Evolutionary conservation across 306 rosid species (phyloP).

Genomic region (Canavalia gladiata): DNA sequence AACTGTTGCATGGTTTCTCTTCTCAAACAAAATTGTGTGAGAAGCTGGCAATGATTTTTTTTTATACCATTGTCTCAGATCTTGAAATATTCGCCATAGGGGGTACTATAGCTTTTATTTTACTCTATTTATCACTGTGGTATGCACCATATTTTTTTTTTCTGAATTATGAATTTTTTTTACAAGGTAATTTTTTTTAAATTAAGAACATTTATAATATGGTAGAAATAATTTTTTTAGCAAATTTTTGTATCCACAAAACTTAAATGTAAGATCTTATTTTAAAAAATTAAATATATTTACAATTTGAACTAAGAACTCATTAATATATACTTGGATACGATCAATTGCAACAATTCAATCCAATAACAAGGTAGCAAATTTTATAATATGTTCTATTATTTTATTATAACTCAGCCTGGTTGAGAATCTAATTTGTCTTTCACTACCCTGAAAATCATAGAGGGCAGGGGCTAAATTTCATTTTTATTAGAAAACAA

Average conservation of each 20-base stretch:
- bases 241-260: too few species aligned
- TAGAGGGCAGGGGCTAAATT: neutral
- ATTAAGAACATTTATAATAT: too few species aligned
- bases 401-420: neutral
- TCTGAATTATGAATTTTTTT: too few species aligned
- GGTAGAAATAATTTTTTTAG: too few species aligned
- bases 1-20: slow-evolving; percentile 11
- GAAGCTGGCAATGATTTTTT: slow-evolving; percentile 9
- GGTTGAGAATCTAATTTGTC: neutral
- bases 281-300: too few species aligned
- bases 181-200: too few species aligned
- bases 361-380: neutral
- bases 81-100: slow-evolving; percentile 14
- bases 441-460: neutral
- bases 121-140: neutral
- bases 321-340: neutral
- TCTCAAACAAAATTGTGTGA: slow-evolving; percentile 1
- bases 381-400: neutral
- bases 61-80: neutral
- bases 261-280: too few species aligned
- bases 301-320: too few species aligned
- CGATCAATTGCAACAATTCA: neutral
- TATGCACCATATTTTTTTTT: neutral
- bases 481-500: neutral
- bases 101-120: neutral